Percentiles rank a stretch among this genome's conserved stretches.
These are phyloP conservation scores for Aureobasidium sp. DNA, from an alignment of 2,329 filamentous ascomycete genomes.

Conservation along the genomic window DNA sequence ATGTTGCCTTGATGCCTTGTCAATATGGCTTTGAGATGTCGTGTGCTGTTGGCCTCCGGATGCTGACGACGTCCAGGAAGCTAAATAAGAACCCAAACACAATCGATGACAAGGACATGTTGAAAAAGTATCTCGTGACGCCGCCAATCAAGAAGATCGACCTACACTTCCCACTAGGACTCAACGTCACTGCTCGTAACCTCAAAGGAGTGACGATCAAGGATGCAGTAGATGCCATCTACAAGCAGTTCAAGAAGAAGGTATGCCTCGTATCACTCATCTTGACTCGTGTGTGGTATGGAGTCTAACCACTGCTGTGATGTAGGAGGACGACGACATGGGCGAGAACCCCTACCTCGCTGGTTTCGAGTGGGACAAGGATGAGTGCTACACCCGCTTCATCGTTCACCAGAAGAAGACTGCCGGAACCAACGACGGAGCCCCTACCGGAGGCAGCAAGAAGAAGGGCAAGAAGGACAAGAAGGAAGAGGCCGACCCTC, in stretches of 20 bases:
- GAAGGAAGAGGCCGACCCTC: constrained; percentile 19
- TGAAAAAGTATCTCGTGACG: constrained; percentile 70
- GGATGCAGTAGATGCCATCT: constrained; percentile 87
- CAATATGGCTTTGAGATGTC: not conserved
- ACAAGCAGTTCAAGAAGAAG: constrained; percentile 96
- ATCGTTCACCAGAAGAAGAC: constrained; percentile 77
- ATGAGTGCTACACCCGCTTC: constrained; percentile 81
- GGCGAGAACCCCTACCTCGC: constrained; percentile 70
- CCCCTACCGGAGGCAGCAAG: constrained; percentile 46
- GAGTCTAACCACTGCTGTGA: constrained; percentile 15
- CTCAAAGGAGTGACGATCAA: constrained; percentile 94
- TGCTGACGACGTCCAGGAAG: constrained; percentile 54
- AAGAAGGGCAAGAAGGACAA: constrained; percentile 47
- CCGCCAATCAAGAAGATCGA: constrained; percentile 92
- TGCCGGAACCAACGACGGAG: constrained; percentile 39
- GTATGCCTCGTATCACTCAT: constrained; percentile 42
- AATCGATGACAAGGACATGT: constrained; percentile 73
- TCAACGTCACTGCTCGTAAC: constrained; percentile 83
- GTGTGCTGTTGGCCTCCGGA: not conserved
- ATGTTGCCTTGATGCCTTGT: not conserved
- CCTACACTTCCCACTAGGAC: constrained; percentile 78
- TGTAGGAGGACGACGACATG: constrained; percentile 81
- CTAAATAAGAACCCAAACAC: constrained; percentile 75
- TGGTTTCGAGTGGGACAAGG: constrained; percentile 94
- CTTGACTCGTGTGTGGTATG: not conserved